Evolutionary conservation across 768 basidiomycete genomes (phyloP).

Genomic region (Panellus pusillus): DNA sequence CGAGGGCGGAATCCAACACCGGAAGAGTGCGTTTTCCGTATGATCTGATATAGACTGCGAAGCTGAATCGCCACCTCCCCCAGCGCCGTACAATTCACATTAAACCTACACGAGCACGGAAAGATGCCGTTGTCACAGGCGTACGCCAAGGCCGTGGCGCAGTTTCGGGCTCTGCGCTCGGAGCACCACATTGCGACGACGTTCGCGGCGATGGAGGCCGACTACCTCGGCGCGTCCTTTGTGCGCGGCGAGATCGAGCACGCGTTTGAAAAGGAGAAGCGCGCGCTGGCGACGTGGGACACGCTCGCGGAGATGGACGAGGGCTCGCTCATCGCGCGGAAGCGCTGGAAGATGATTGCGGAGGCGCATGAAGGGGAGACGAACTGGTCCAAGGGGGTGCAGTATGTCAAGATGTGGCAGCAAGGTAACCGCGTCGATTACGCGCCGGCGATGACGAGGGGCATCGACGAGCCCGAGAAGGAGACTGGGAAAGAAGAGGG

Average conservation of each 20-base stretch:
- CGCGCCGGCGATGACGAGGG: constrained; percentile 51
- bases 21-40: constrained; percentile 69
- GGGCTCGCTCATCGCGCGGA: constrained; percentile 62
- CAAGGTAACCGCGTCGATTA: constrained; percentile 69
- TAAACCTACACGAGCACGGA: constrained; percentile 73
- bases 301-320: constrained; percentile 56
- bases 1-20: constrained; percentile 78
- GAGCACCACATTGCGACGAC: constrained; percentile 76
- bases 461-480: not conserved
- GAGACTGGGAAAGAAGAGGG: not conserved
- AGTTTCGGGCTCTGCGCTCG: constrained; percentile 87
- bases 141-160: constrained; percentile 74
- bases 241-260: constrained; percentile 58
- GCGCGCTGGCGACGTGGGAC: constrained; percentile 59
- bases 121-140: constrained; percentile 68
- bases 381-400: constrained; percentile 71
- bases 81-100: constrained; percentile 80
- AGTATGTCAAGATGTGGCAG: constrained; percentile 74
- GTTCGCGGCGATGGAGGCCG: constrained; percentile 80
- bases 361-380: constrained; percentile 41
- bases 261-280: constrained; percentile 61
- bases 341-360: constrained; percentile 75
- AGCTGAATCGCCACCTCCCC: not conserved
- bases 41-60: constrained; percentile 10
- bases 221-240: constrained; percentile 69